These are phyloP conservation scores for Eimeria maxima DNA, from an alignment of 169 alveolate genomes.

Conservation along the genomic window DNA sequence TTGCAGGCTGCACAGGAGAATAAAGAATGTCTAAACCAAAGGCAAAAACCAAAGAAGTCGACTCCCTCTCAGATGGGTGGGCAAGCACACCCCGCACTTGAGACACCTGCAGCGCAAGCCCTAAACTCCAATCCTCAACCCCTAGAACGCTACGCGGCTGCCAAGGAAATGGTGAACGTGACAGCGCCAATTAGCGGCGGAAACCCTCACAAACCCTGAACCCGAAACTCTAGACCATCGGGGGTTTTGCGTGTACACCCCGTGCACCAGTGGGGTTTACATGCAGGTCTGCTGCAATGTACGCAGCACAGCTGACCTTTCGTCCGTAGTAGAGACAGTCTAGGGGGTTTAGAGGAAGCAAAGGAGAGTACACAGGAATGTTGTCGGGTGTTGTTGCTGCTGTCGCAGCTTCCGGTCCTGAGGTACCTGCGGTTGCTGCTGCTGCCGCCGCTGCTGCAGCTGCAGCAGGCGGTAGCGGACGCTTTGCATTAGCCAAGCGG, in stretches of 20 bases:
- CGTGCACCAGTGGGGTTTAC: neutral
- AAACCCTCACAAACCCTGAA: neutral
- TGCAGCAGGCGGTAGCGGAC: conserved; percentile 2
- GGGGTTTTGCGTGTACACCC: neutral
- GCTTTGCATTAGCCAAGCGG: conserved; percentile 75
- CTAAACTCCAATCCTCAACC: neutral
- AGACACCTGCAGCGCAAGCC: conserved; percentile 79
- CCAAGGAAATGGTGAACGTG: neutral
- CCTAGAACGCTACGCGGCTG: neutral
- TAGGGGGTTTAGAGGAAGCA: conserved; percentile 46
- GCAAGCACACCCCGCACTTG: conserved; percentile 84
- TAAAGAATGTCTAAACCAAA: conserved; percentile 80
- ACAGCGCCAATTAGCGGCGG: neutral
- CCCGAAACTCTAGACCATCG: neutral
- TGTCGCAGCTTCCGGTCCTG: neutral
- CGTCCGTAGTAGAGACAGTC: conserved; percentile 63
- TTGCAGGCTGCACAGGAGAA: conserved; percentile 82
- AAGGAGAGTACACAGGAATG: conserved; percentile 63
- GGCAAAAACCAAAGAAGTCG: conserved; percentile 87
- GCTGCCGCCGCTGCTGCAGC: neutral
- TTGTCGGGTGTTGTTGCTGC: conserved; percentile 38
- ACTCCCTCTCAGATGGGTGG: conserved; percentile 83
- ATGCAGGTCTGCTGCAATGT: too few relatives aligned
- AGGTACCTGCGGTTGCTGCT: neutral
- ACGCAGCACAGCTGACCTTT: neutral